Evolutionary conservation across 768 basidiomycete species (phyloP), one percentile per base, ranked within the genome.

Genomic region (Nevesoporus exiguus): DNA sequence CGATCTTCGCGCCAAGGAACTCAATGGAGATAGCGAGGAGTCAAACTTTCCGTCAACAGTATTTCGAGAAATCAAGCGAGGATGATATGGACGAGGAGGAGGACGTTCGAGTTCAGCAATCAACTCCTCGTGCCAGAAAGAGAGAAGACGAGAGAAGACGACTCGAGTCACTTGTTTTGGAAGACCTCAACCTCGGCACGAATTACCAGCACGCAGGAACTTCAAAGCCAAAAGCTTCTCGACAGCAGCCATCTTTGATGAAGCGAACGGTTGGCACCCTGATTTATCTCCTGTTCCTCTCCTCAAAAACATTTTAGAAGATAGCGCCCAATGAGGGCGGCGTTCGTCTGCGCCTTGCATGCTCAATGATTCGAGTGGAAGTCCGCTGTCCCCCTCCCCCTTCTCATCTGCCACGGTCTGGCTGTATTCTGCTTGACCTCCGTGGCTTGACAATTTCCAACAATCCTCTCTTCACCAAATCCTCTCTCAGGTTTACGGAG

Each of bases 291-390:
- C 36, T 42, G 5, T 34, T 37, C 21, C 36, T 22, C 31, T 55
- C 36, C 50, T 68, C 7, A 61, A 22, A 25, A 24, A 11, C 14
- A 19, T 40, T 54, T 9, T 43, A 66, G 63, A 58, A 49, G 42
- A 45, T 40, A 40, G 24, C n/a, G 9, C 25, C 47, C 43, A 47
- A 44, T 29, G 33, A 47, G 50, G 17, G 58, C 40, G 34, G 29
- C 21, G 36, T 66, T 25, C 59, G 62, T 45, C 40, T 80, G 3
- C 62, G 64, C 2, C 59, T 88, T 37, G 68, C 66, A 19, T 75
- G 85, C 30, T 70, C 80, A 14, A 73, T 86, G 71, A 63, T 93
- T 42, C 83, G 93, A 19, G 42, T 87, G 21, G 80, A 93, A 65
- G 64, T 87, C 46, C 81, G 88, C 44, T 85, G 81, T 63, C 83